These are phyloP conservation scores for Blastobotrys peoriensis DNA, from an alignment of 805 yeast species.

Conservation along the genomic window DNA sequence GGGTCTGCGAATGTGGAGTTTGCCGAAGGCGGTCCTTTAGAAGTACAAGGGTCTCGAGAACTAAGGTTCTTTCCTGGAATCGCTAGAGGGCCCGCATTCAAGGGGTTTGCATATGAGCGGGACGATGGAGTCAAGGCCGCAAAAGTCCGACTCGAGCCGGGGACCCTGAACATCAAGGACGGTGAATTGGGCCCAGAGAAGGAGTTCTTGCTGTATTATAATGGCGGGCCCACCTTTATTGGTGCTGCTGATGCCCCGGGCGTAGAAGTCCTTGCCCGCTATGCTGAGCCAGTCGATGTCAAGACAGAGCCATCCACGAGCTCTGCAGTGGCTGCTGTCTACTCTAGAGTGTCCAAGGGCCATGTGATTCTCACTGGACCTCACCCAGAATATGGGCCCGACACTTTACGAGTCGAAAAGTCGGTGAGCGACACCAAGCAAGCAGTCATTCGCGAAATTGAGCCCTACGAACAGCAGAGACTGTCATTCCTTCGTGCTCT, in stretches of 20 bases:
- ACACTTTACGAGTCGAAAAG: not conserved
- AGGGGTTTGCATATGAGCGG: slow-evolving; percentile 73
- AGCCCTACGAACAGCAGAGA: slow-evolving; percentile 42
- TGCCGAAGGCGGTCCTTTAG: slow-evolving; percentile 67
- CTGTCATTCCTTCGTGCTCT: slow-evolving; percentile 50
- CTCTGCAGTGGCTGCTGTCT: slow-evolving; percentile 61
- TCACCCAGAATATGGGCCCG: slow-evolving; percentile 69
- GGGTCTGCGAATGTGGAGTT: slow-evolving; percentile 73
- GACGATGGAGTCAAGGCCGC: slow-evolving; percentile 71
- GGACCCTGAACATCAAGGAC: not conserved
- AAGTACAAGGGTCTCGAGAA: slow-evolving; percentile 83
- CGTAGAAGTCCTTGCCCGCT: slow-evolving; percentile 71
- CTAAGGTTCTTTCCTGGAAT: slow-evolving; percentile 75
- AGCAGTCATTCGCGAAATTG: slow-evolving; percentile 37
- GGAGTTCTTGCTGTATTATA: slow-evolving; percentile 46
- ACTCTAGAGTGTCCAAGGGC: slow-evolving; percentile 67
- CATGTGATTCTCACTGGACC: slow-evolving; percentile 71
- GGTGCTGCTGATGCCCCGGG: slow-evolving; percentile 38
- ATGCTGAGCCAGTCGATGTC: slow-evolving; percentile 51
- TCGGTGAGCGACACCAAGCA: slow-evolving; percentile 21
- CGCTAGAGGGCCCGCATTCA: slow-evolving; percentile 73
- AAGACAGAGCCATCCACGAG: slow-evolving; percentile 21
- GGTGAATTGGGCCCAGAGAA: not conserved
- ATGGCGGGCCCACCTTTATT: slow-evolving; percentile 87
- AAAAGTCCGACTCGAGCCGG: slow-evolving; percentile 35